Conservation (phyloP, 2,329 filamentous ascomycete genomes). For the Dryadomyces quercivorus region DNA sequence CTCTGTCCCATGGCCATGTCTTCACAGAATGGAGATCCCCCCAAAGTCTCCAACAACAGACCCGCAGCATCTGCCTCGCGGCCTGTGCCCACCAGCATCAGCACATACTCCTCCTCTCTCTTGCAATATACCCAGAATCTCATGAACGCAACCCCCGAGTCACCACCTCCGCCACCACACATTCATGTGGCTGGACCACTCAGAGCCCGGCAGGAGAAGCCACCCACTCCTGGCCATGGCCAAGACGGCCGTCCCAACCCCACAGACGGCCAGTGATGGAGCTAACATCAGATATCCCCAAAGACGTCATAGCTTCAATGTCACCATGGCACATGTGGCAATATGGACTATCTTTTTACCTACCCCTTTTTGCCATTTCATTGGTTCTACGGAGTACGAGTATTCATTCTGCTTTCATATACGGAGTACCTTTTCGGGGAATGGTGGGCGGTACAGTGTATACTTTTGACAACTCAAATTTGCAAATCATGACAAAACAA, state of each 20-base stretch:
- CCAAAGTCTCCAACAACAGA: background rate
- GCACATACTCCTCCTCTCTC: slow-evolving; percentile 46
- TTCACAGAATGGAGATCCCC: background rate
- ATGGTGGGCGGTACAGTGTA: background rate
- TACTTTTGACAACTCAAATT: background rate
- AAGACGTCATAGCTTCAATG: too few relatives aligned
- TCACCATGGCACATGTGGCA: too few relatives aligned
- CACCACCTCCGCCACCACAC: slow-evolving; percentile 18
- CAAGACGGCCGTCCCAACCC: background rate
- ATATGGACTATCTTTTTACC: too few relatives aligned
- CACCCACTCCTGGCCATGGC: background rate
- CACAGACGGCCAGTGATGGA: too few relatives aligned
- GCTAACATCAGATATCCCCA: background rate
- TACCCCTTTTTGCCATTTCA: background rate
- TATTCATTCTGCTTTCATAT: background rate
- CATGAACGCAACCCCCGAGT: slow-evolving; percentile 44
- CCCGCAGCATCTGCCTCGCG: background rate
- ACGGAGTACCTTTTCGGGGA: too few relatives aligned
- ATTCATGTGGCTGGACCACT: slow-evolving; percentile 6
- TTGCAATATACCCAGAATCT: slow-evolving; percentile 53
- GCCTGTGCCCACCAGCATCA: slow-evolving; percentile 12
- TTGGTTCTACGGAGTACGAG: too few relatives aligned
- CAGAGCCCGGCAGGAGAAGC: background rate
- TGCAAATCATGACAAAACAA: background rate
- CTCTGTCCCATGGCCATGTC: background rate